Evolutionary conservation across 1,284 basidiomycete genomes (phyloP), one percentile per base, ranked within the genome.

Genomic region (Bondarzewia mesenterica): DNA sequence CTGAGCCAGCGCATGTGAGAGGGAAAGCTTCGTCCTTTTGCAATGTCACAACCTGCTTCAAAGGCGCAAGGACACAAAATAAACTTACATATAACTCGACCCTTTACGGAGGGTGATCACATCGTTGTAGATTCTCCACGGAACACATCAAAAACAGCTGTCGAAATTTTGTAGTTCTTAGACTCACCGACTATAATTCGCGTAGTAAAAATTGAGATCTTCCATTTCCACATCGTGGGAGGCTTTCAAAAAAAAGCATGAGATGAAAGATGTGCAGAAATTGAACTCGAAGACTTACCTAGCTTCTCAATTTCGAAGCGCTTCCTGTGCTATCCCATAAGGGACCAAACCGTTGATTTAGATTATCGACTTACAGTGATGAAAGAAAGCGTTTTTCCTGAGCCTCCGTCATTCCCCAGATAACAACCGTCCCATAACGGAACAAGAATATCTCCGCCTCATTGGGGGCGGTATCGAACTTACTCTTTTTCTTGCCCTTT

Each of bases 181-280:
- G 47, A 58, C 78, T 53, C 63, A 89, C 90, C 91, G 82, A 64
- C 89, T 93, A 63, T 97, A 97, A 63, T 95, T 93, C 15, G 93
- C 93, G 59, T 95, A 93, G 61, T 98, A 98, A 67, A 88, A 97
- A 65, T 96, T 96, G 41, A 98, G 72, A 61, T 98, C 94, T 71
- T 97, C 94, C 83, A 90, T 93, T 67, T 98, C 93, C 16, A 93
- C 73, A 56, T 87, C 85, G 46, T 93, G 85, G 10, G 85, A 72
- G 43, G 81, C 89, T 89, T 56, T n/a, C n/a, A 36, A 50, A 27
- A 41, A 15, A 48, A 22, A 15, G 35, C 8, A 14, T 7, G 14
- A 20, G 36, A 45, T 40, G 23, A 42, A 20, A 44, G 48, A 40
- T n/a, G 38, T 37, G 39, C 18, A 39, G 20, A 32, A 14, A 26